Base-by-base conservation (phyloP, 345 rosid genomes). In the Clausena lansium region DNA sequence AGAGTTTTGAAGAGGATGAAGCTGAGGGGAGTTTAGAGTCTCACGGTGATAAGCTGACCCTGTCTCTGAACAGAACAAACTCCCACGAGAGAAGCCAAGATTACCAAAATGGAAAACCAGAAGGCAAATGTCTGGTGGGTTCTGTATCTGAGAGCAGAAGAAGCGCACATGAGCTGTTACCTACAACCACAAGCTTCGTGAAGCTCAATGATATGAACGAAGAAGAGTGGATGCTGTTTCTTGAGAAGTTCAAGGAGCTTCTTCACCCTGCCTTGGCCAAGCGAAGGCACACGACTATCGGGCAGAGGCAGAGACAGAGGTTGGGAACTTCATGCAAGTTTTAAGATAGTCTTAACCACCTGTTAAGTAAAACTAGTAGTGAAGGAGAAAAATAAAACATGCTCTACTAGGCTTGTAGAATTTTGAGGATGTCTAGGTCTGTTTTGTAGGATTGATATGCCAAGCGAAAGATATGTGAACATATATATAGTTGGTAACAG, bases 261-360 rank as follows among this genome's bases (percentile, higher is more conserved):
- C 88, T 90, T 50, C 33, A 70, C 59, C 89, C 88, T 9, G 89
- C 88, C 57, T 86, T 88, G 60, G 79, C 72, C 10, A 76, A 83
- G 41, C 85, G 89, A 17, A 82, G 82, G 75, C 79, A 81, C 1
- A 68, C 74, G 60, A 83, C 88, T 33, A 28, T 81, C 28, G 83
- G 88, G 67, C 88, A 83, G 83, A 81, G 86, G 61, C 94, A 80
- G 83, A 81, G 86, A 57, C 94, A 80, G 84, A 83, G 91, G 84
- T 86, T 90, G 59, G 92, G 94, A 32, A 90, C 90, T 6, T 88
- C 94, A 7, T 90, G 94, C 87, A 85, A 86, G 89, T 90, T 90
- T 87, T 90, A 86, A 90, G 35, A 30, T 54, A 69, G 58, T 8
- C 25, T 69, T 67, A 67, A 45, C 19, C 20, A 4, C 17, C 19